Conservation (phyloP, 164 flowering plant species). For the Piper longum region DNA sequence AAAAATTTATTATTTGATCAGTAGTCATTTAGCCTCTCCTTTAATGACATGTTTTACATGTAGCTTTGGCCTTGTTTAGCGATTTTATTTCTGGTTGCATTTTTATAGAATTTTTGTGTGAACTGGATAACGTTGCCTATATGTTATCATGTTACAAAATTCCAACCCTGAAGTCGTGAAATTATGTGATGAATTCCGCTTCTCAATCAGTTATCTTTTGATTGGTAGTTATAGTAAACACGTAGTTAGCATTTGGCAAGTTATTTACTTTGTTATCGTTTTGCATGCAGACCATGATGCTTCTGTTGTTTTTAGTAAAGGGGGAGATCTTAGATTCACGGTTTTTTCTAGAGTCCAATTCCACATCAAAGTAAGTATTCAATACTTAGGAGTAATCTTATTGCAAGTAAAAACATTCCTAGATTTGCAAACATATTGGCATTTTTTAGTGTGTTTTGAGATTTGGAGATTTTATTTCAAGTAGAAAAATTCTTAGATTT, state of each 20-base stretch:
- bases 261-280: not conserved
- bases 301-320: constrained; percentile 10
- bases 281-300: constrained; percentile 18
- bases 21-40: too few relatives aligned
- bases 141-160: too few relatives aligned
- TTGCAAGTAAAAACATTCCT: not conserved
- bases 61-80: too few relatives aligned
- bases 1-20: too few relatives aligned
- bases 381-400: not conserved
- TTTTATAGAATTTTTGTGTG: too few relatives aligned
- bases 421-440: not conserved
- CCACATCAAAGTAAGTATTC: constrained; percentile 19
- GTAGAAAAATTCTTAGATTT: not conserved
- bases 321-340: constrained; percentile 13
- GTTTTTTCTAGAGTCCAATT: constrained; percentile 14
- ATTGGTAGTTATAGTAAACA: not conserved
- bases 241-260: too few relatives aligned
- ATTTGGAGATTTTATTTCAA: not conserved
- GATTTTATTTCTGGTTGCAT: too few relatives aligned
- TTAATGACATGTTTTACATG: too few relatives aligned
- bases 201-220: not conserved
- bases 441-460: not conserved
- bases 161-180: too few relatives aligned
- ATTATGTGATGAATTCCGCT: not conserved
- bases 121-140: too few relatives aligned